Conservation (phyloP, 164 flowering plant species). For the Macadamia tetraphylla region DNA sequence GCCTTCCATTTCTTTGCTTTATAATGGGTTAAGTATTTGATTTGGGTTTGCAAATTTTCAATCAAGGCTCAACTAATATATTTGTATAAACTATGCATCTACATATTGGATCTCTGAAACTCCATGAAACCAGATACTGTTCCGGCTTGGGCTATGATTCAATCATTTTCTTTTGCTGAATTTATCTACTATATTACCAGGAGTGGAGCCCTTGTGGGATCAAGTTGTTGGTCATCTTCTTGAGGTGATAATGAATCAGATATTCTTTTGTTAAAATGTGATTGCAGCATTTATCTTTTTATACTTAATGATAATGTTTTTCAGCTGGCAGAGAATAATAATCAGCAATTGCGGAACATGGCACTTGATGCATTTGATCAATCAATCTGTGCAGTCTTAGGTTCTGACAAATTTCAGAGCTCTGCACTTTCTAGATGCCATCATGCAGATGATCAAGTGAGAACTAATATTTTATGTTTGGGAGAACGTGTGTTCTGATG, state of each 20-base stretch:
- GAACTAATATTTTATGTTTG: slow-evolving; percentile 11
- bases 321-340: slow-evolving; percentile 84
- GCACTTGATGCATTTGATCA: slow-evolving; percentile 91
- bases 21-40: not conserved
- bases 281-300: slow-evolving; percentile 2
- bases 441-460: slow-evolving; percentile 38
- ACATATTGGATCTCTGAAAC: slow-evolving; percentile 1
- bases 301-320: slow-evolving; percentile 9
- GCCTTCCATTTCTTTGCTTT: not conserved
- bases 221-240: slow-evolving; percentile 82
- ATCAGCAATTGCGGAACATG: slow-evolving; percentile 62
- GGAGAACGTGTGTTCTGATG: not conserved
- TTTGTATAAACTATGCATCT: not conserved
- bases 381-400: slow-evolving; percentile 87
- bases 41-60: not conserved
- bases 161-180: slow-evolving; percentile 5
- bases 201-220: slow-evolving; percentile 94
- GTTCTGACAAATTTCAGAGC: slow-evolving; percentile 62
- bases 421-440: slow-evolving; percentile 15
- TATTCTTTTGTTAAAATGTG: slow-evolving; percentile 2
- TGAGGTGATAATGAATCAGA: slow-evolving; percentile 51
- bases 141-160: not conserved
- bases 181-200: slow-evolving; percentile 30
- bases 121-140: not conserved
- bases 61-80: not conserved